phyloP scores from a whole-genome alignment of 805 yeast genomes.

The Starmera quercuum region DNA sequence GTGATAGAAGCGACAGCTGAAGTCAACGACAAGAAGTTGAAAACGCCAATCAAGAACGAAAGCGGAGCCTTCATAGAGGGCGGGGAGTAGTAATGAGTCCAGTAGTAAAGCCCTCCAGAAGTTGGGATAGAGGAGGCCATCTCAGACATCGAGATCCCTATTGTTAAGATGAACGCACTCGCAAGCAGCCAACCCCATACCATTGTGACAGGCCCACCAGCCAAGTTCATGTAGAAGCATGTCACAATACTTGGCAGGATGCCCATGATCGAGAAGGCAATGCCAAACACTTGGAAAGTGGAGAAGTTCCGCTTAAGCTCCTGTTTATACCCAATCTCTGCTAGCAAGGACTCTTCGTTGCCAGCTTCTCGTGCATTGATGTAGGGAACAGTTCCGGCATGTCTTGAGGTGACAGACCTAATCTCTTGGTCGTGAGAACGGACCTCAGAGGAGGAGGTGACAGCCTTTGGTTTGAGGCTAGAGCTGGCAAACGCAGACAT shows the following conservation, averaged over 20 bases:
- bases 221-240: conserved; percentile 37
- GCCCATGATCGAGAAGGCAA: conserved; percentile 63
- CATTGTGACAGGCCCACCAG: conserved; percentile 49
- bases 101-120: conserved; percentile 61
- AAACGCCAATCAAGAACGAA: conserved; percentile 54
- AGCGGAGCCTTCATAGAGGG: conserved; percentile 35
- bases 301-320: conserved; percentile 53
- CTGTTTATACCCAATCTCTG: conserved; percentile 53
- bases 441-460: too few species aligned
- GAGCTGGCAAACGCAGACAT: too few species aligned
- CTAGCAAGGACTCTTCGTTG: conserved; percentile 10
- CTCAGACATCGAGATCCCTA: conserved; percentile 54
- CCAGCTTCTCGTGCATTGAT: conserved; percentile 15
- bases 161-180: conserved; percentile 41
- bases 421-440: too few species aligned
- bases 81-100: conserved; percentile 59
- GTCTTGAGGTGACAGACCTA: not conserved
- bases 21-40: conserved; percentile 57
- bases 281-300: conserved; percentile 55
- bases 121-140: conserved; percentile 61
- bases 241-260: conserved; percentile 54
- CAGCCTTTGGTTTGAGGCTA: too few species aligned
- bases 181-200: conserved; percentile 68
- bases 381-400: conserved; percentile 6
- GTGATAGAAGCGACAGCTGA: conserved; percentile 59